Conservation (phyloP, 106 monocot species). For the Acanthochlamys bracteata region DNA sequence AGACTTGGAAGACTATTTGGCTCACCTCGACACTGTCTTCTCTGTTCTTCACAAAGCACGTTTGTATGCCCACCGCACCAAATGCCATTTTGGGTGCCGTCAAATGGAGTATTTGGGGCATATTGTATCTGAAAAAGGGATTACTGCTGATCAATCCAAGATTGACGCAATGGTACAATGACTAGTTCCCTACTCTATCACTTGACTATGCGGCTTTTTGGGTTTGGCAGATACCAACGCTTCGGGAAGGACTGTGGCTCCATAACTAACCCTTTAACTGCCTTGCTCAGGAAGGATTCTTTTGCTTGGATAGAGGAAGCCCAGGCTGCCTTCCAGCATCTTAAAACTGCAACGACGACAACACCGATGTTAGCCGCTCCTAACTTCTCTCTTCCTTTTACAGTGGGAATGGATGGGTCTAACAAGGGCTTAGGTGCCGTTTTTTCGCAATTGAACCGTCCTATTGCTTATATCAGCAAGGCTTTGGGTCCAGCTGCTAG, state of each 20-base stretch:
- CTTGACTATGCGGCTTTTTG: background rate
- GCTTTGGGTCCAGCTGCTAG: too few species aligned
- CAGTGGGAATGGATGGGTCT: background rate
- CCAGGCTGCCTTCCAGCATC: too few species aligned
- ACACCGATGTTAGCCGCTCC: too few species aligned
- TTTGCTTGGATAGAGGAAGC: too few species aligned
- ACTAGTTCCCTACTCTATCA: background rate
- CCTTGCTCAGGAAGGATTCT: background rate
- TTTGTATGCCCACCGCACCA: background rate
- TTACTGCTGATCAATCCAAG: background rate
- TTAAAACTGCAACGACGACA: too few species aligned
- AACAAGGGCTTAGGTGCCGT: background rate
- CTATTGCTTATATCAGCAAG: too few species aligned
- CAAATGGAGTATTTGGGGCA: too few species aligned
- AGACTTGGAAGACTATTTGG: background rate
- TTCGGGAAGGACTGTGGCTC: background rate
- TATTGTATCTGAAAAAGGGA: background rate
- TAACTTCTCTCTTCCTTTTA: background rate
- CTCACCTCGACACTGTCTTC: background rate
- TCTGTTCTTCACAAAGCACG: background rate
- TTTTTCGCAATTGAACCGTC: background rate
- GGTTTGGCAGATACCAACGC: background rate
- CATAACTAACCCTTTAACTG: background rate
- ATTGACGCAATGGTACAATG: background rate
- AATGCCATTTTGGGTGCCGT: background rate